Evolutionary conservation across 2,329 filamentous ascomycete species (phyloP).

Genomic region (Aspergillus fructus): DNA sequence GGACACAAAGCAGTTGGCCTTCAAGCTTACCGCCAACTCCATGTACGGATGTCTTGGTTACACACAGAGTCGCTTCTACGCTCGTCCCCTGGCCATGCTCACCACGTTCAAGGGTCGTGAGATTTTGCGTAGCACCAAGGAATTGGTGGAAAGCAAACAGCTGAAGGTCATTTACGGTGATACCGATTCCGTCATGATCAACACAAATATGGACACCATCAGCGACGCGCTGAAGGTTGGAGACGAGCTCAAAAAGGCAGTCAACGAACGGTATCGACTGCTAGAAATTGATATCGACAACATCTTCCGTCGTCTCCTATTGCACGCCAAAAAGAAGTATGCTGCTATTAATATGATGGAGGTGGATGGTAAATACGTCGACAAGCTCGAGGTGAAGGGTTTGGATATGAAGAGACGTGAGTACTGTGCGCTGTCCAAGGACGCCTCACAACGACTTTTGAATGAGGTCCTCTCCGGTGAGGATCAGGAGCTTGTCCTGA

Average conservation of each 20-base stretch:
- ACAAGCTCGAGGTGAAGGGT: conserved; percentile 97
- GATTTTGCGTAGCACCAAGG: conserved; percentile 93
- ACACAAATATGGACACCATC: conserved; percentile 93
- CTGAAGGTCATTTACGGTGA: conserved; percentile 98
- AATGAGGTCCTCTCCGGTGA: conserved; percentile 93
- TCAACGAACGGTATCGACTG: conserved; percentile 89
- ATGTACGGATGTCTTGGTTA: conserved; percentile 99
- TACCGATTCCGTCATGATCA: conserved; percentile 99
- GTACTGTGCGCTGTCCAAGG: conserved; percentile 93
- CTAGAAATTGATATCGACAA: conserved; percentile 99
- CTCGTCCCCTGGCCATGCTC: conserved; percentile 87
- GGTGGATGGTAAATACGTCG: conserved; percentile 81
- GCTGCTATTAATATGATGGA: conserved; percentile 93
- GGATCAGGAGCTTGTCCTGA: conserved; percentile 82
- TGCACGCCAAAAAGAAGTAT: conserved; percentile 99
- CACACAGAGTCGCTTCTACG: conserved; percentile 95
- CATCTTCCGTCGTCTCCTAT: conserved; percentile 84
- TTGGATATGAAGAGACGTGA: conserved; percentile 97
- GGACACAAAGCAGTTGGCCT: conserved; percentile 95
- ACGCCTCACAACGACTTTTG: conserved; percentile 85
- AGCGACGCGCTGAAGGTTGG: conserved; percentile 88
- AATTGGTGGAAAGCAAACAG: conserved; percentile 85
- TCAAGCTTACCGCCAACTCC: conserved; percentile 97
- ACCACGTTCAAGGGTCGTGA: conserved; percentile 97
- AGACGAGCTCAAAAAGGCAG: conserved; percentile 88